These are phyloP conservation scores for Inonotus hispidus DNA, from an alignment of 1,284 basidiomycete genomes.

Conservation along the genomic window DNA sequence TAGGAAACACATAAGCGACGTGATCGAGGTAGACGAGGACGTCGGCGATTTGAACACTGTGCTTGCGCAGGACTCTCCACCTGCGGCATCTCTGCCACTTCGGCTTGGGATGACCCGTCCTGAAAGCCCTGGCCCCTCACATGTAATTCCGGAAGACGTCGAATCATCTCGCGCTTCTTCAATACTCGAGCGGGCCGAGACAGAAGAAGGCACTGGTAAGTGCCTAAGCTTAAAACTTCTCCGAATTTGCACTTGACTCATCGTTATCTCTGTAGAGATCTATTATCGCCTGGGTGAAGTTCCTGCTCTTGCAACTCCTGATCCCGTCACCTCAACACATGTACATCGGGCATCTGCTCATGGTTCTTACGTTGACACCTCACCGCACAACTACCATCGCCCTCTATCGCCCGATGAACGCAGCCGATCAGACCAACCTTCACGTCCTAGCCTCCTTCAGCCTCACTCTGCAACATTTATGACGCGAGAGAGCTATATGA, in stretches of 20 bases:
- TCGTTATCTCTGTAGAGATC: conserved; percentile 29
- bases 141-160: conserved; percentile 59
- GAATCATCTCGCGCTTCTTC: conserved; percentile 53
- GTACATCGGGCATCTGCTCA: conserved; percentile 39
- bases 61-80: conserved; percentile 11
- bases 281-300: conserved; percentile 46
- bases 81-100: conserved; percentile 26
- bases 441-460: conserved; percentile 33
- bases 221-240: background rate
- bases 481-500: conserved; percentile 61
- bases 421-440: background rate
- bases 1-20: conserved; percentile 24
- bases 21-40: conserved; percentile 19
- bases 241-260: background rate
- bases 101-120: conserved; percentile 28
- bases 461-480: conserved; percentile 34
- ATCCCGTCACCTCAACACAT: conserved; percentile 29
- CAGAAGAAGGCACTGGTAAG: conserved; percentile 36
- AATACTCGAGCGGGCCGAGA: conserved; percentile 38
- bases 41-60: conserved; percentile 18
- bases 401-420: background rate
- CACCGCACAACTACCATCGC: conserved; percentile 16
- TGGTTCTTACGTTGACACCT: conserved; percentile 25
- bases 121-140: conserved; percentile 24
- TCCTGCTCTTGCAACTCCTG: conserved; percentile 48